These are phyloP conservation scores for Wickerhamomyces bisporus DNA, from an alignment of 805 yeast species.

Conservation along the genomic window DNA sequence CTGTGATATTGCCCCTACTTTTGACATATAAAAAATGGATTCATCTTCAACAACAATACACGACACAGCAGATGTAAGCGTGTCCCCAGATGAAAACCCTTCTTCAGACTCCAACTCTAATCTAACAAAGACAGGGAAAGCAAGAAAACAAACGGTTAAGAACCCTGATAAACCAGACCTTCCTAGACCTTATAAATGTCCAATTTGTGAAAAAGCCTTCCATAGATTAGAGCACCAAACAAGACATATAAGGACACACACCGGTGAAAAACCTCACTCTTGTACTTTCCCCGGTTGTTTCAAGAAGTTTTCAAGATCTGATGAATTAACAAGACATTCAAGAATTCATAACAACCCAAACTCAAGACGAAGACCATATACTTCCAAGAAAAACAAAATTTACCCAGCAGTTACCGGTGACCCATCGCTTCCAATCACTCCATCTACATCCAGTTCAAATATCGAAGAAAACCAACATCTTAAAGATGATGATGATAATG, in stretches of 20 bases:
- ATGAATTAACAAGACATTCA: constrained; percentile 68
- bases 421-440: background rate
- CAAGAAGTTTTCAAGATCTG: constrained; percentile 64
- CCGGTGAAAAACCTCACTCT: constrained; percentile 79
- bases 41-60: too few species aligned
- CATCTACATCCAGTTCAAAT: background rate
- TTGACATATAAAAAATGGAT: too few species aligned
- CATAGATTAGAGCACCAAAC: constrained; percentile 76
- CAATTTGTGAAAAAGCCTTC: constrained; percentile 69
- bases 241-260: constrained; percentile 73
- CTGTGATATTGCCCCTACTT: too few species aligned
- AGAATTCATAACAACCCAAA: constrained; percentile 71
- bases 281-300: constrained; percentile 68
- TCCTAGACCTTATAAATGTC: constrained; percentile 65
- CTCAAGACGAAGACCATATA: constrained; percentile 53
- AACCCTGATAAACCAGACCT: constrained; percentile 19
- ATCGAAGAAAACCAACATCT: too few species aligned
- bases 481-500: background rate
- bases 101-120: background rate
- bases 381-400: constrained; percentile 28
- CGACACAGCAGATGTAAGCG: background rate
- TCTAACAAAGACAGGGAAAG: constrained; percentile 3
- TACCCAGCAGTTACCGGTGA: background rate
- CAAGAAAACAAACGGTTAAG: constrained; percentile 2
- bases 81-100: background rate